phyloP scores from a whole-genome alignment of 2,329 filamentous ascomycete genomes.

The Fusarium sp. region DNA sequence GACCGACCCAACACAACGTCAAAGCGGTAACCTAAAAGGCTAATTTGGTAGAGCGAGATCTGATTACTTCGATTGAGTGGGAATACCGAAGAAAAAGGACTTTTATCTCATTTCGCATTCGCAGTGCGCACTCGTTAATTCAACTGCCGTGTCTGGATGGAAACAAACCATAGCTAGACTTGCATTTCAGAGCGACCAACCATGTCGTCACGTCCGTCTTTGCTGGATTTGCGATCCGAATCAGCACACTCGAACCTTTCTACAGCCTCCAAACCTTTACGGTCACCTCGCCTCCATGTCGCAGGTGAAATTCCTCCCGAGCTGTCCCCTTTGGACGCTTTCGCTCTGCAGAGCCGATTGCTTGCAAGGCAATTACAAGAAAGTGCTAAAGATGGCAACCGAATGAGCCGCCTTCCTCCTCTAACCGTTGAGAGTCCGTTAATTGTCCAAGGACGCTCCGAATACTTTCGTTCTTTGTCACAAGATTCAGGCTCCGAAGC shows the following conservation, averaged over 20 bases:
- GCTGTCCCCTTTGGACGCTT: constrained; percentile 93
- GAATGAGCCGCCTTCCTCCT: constrained; percentile 89
- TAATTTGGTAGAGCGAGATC: neutral
- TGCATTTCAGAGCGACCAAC: constrained; percentile 40
- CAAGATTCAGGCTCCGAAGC: constrained; percentile 70
- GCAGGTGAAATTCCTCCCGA: constrained; percentile 89
- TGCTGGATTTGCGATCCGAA: constrained; percentile 72
- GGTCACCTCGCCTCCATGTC: constrained; percentile 82
- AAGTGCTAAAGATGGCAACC: constrained; percentile 78
- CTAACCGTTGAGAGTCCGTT: constrained; percentile 87
- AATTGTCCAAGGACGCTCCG: constrained; percentile 79
- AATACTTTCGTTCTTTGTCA: constrained; percentile 84
- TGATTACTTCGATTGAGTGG: neutral
- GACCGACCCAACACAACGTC: constrained; percentile 7
- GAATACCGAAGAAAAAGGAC: constrained; percentile 11
- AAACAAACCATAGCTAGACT: constrained; percentile 31
- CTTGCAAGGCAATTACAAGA: constrained; percentile 91
- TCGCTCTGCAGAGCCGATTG: constrained; percentile 90
- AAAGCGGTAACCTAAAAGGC: constrained; percentile 8
- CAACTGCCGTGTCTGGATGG: constrained; percentile 35
- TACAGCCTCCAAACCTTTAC: constrained; percentile 67
- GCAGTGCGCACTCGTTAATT: constrained; percentile 8
- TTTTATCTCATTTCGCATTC: neutral
- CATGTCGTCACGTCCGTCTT: constrained; percentile 71
- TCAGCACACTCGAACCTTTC: constrained; percentile 66